Conservation (phyloP, 139 green algal genomes). For the Edaphochlamys debaryana region DNA sequence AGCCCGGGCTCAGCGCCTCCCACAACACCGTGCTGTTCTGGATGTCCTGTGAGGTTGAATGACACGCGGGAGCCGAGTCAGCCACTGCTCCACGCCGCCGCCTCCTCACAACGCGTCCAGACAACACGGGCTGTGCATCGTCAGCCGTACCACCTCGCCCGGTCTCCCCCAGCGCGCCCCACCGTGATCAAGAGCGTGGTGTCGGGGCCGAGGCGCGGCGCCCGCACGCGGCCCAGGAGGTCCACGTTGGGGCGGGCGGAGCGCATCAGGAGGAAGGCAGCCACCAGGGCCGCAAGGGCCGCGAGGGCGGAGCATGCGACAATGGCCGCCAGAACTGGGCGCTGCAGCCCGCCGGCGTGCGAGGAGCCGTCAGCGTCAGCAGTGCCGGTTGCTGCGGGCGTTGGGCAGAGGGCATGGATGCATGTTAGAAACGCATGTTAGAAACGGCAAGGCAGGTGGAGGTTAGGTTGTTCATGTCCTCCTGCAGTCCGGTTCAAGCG, state of each 20-base stretch:
- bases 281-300: too few relatives aligned
- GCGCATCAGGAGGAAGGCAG: not conserved
- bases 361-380: not conserved
- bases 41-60: not conserved
- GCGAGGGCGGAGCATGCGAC: too few relatives aligned
- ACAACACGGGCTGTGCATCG: not conserved
- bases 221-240: constrained; percentile 7
- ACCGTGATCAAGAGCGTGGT: constrained; percentile 21
- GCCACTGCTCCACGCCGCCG: not conserved
- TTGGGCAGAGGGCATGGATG: not conserved
- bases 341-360: not conserved
- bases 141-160: not conserved
- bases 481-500: too few relatives aligned
- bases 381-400: not conserved
- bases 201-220: not conserved
- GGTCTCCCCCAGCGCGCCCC: not conserved
- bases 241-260: not conserved
- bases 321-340: not conserved
- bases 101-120: not conserved
- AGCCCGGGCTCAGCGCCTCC: constrained; percentile 32
- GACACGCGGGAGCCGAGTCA: not conserved
- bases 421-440: not conserved
- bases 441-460: too few relatives aligned
- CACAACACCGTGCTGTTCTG: constrained; percentile 45
- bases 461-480: too few relatives aligned